Conservation (phyloP, 2,329 filamentous ascomycete genomes). For the Fusarium torreyae region DNA sequence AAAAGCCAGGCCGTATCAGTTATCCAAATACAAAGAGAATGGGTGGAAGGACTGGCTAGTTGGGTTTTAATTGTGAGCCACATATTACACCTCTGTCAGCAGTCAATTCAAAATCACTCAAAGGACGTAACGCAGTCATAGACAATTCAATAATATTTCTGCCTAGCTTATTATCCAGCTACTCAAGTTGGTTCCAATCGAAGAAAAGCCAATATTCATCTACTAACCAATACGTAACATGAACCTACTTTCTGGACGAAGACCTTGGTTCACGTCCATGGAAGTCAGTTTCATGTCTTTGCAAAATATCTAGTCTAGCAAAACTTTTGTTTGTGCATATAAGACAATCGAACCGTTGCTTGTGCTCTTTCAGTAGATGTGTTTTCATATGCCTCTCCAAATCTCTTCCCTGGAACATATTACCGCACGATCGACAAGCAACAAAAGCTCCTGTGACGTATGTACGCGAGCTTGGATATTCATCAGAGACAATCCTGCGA, state of each 20-base stretch:
- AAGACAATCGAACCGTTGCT: neutral
- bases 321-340: neutral
- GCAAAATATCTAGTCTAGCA: neutral
- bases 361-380: neutral
- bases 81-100: too few species aligned
- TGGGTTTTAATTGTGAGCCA: too few species aligned
- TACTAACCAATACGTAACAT: neutral
- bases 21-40: too few species aligned
- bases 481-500: neutral
- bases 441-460: neutral
- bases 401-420: neutral
- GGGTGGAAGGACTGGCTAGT: too few species aligned
- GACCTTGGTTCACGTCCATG: neutral
- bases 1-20: too few species aligned
- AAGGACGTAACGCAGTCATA: too few species aligned
- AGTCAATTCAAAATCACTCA: too few species aligned
- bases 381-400: neutral
- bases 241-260: neutral
- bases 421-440: neutral
- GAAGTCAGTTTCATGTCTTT: neutral
- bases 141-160: too few species aligned
- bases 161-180: too few species aligned
- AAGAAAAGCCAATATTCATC: too few species aligned
- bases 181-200: too few species aligned
- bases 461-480: neutral